phyloP scores from a whole-genome alignment of 768 basidiomycete genomes.

The Candolleomyces eurysporus region DNA sequence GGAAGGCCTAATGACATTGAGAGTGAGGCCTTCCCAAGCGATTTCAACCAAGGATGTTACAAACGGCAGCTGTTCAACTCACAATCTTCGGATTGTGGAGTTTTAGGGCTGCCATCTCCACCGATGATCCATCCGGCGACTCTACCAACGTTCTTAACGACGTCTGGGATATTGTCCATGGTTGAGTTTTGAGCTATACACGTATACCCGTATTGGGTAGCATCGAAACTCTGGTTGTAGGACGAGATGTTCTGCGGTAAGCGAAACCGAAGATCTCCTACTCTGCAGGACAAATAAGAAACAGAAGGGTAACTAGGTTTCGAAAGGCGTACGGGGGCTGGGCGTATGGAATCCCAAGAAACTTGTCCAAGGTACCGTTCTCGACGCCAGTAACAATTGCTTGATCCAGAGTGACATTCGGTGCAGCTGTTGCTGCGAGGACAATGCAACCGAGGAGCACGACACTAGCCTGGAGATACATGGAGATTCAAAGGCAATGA shows the following conservation, averaged over 20 bases:
- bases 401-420: slow-evolving; percentile 1
- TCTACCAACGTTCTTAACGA: background rate
- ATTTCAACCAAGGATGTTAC: background rate
- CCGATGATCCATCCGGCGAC: slow-evolving; percentile 5
- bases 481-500: background rate
- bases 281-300: background rate
- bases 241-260: slow-evolving; percentile 8
- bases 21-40: slow-evolving; percentile 31
- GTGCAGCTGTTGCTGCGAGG: background rate
- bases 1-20: slow-evolving; percentile 46
- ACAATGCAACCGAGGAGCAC: background rate
- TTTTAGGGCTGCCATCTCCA: slow-evolving; percentile 6
- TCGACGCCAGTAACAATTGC: background rate
- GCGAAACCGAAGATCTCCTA: slow-evolving; percentile 12
- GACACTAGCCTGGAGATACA: background rate
- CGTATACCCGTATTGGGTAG: slow-evolving; percentile 9
- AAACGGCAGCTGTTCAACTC: background rate
- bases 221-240: slow-evolving; percentile 13
- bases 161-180: background rate
- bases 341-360: slow-evolving; percentile 16
- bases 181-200: slow-evolving; percentile 14
- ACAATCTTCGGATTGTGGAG: slow-evolving; percentile 25
- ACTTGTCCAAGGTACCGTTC: slow-evolving; percentile 7
- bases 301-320: background rate
- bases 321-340: slow-evolving; percentile 9